A percentile compares a stretch with the other conserved stretches of the same genome.
phyloP scores from a whole-genome alignment of 116 monocot genomes.

The Dioscorea cayenensis region DNA sequence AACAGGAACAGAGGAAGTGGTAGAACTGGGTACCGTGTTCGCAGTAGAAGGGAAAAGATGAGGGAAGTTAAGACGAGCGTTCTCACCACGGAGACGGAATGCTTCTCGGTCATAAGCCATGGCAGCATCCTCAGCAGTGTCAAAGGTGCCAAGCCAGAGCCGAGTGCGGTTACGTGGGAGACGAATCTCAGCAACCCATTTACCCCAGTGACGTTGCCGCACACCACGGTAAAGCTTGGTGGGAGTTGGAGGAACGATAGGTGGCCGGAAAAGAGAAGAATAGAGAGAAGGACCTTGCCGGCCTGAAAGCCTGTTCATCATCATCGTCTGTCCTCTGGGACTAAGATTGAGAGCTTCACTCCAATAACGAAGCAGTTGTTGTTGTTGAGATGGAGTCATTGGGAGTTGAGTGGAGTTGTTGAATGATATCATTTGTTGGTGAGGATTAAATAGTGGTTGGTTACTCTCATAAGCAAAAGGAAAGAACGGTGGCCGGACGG shows the following conservation, averaged over 20 bases:
- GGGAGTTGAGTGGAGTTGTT: not conserved
- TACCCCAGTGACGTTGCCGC: slow-evolving; percentile 91
- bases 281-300: not conserved
- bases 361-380: slow-evolving; percentile 38
- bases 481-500: slow-evolving; percentile 5
- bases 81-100: slow-evolving; percentile 72
- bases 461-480: slow-evolving; percentile 24
- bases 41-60: slow-evolving; percentile 39
- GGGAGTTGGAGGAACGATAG: slow-evolving; percentile 7
- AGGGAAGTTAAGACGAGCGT: slow-evolving; percentile 87
- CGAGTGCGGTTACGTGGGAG: slow-evolving; percentile 73
- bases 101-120: slow-evolving; percentile 86
- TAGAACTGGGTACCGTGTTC: not conserved
- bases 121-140: slow-evolving; percentile 86
- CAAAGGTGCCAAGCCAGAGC: slow-evolving; percentile 92
- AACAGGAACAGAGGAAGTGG: too few species aligned
- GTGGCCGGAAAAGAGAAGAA: slow-evolving; percentile 18
- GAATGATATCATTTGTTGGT: slow-evolving; percentile 44
- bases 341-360: slow-evolving; percentile 69
- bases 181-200: slow-evolving; percentile 90
- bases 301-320: slow-evolving; percentile 25
- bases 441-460: not conserved
- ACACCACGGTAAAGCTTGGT: slow-evolving; percentile 82
- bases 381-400: slow-evolving; percentile 3
- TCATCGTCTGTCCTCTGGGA: slow-evolving; percentile 42